A percentile compares a stretch with the other conserved stretches of the same genome.
Evolutionary conservation across 345 rosid species (phyloP).

Genomic region (Salix brachista): DNA sequence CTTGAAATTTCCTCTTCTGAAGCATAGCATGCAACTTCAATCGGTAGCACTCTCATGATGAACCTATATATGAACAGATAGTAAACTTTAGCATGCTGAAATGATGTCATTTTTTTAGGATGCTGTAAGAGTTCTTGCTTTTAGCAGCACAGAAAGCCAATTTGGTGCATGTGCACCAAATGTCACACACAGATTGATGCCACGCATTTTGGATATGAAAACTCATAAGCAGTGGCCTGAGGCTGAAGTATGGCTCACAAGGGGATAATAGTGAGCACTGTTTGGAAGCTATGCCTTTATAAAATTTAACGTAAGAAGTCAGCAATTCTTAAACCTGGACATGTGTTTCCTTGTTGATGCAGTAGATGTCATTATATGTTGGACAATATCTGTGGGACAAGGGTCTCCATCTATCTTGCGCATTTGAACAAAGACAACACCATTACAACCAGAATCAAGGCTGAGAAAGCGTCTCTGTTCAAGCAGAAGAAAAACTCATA

Average conservation of each 20-base stretch:
- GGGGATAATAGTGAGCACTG: background rate
- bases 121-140: background rate
- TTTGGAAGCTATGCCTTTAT: background rate
- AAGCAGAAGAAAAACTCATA: constrained; percentile 12
- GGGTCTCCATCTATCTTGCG: constrained; percentile 77
- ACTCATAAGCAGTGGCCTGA: background rate
- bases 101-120: background rate
- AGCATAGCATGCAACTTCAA: constrained; percentile 90
- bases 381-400: constrained; percentile 77
- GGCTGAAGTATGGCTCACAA: background rate
- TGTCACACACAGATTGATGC: background rate
- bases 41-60: constrained; percentile 76
- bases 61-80: constrained; percentile 41
- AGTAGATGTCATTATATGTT: constrained; percentile 77
- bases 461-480: constrained; percentile 69
- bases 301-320: background rate
- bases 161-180: background rate
- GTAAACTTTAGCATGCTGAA: background rate
- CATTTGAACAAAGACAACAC: constrained; percentile 89
- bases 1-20: constrained; percentile 89
- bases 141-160: background rate
- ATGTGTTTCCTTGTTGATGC: constrained; percentile 79
- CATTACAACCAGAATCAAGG: constrained; percentile 94
- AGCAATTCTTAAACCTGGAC: constrained; percentile 63
- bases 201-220: background rate